A percentile compares a stretch with the other conserved stretches of the same genome.
Evolutionary conservation across 306 rosid species (phyloP).

Genomic region (Hylodesmum podocarpum): DNA sequence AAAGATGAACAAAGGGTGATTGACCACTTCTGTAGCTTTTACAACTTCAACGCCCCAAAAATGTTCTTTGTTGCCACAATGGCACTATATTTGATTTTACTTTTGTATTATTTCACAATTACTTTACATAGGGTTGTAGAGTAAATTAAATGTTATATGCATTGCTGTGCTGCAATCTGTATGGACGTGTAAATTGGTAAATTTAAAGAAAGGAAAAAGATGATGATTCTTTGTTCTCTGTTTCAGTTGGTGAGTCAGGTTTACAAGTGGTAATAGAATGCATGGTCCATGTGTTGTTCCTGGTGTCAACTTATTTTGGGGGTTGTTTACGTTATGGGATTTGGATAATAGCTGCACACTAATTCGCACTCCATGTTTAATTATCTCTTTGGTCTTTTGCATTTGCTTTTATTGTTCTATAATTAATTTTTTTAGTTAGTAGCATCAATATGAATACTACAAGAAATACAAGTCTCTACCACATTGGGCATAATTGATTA

Average conservation of each 20-base stretch:
- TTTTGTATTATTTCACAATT: conserved; percentile 11
- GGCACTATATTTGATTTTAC: conserved; percentile 6
- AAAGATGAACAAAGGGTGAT: conserved; percentile 7
- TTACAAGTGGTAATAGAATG: not conserved
- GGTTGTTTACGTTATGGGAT: not conserved
- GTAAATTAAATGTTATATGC: not conserved
- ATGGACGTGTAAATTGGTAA: conserved; percentile 4
- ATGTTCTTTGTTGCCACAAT: conserved; percentile 18
- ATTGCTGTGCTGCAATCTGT: not conserved
- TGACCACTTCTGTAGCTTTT: conserved; percentile 14
- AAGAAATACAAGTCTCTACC: too few species aligned
- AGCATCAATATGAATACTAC: not conserved
- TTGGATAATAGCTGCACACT: not conserved
- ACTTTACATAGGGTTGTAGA: conserved; percentile 11
- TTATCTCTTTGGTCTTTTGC: too few species aligned
- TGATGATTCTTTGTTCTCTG: conserved; percentile 13
- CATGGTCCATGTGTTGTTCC: not conserved
- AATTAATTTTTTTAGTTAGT: not conserved
- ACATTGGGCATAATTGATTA: too few species aligned
- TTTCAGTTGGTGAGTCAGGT: not conserved
- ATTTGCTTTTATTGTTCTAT: not conserved
- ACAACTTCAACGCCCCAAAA: not conserved
- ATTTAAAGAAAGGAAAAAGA: not conserved
- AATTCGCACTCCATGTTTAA: not conserved
- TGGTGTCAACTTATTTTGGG: not conserved